Percentiles rank a stretch among this genome's conserved stretches.
These are phyloP conservation scores for Saksenaea oblongispora DNA, from an alignment of 371 early-diverging fungal species.

Conservation along the genomic window DNA sequence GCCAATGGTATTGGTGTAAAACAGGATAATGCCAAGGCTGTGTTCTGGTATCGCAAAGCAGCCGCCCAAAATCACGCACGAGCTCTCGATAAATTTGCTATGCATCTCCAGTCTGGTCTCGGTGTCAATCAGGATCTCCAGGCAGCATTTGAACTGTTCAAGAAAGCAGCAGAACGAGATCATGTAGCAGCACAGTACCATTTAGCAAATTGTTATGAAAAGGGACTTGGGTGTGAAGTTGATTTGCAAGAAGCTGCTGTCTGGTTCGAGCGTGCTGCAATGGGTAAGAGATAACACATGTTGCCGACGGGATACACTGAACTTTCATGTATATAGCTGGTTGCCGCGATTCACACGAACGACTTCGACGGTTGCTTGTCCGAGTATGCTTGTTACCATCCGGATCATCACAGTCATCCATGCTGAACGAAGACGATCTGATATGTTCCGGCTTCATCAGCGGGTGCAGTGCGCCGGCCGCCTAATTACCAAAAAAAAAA, in stretches of 20 bases:
- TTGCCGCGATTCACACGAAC: conserved; percentile 59
- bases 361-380: conserved; percentile 50
- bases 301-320: no score
- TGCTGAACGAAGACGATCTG: conserved; percentile 34
- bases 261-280: conserved; percentile 73
- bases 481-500: conserved; percentile 24
- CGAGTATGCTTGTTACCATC: conserved; percentile 43
- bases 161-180: conserved; percentile 63
- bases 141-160: conserved; percentile 59
- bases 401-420: conserved; percentile 24
- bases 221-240: conserved; percentile 65
- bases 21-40: conserved; percentile 59
- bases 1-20: conserved; percentile 76
- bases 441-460: conserved; percentile 39
- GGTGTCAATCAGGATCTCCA: conserved; percentile 58
- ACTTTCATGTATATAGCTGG: conserved; percentile 47
- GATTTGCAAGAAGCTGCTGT: conserved; percentile 59
- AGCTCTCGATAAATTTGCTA: conserved; percentile 82
- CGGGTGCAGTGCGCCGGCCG: conserved; percentile 57
- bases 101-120: conserved; percentile 75
- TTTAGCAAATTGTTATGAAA: conserved; percentile 67
- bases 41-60: conserved; percentile 69
- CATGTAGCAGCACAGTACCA: conserved; percentile 62
- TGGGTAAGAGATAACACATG: conserved; percentile 30
- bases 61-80: conserved; percentile 68